phyloP scores from a whole-genome alignment of 371 early-diverging fungal species.

The Batrachochytrium dendrobatidis region DNA sequence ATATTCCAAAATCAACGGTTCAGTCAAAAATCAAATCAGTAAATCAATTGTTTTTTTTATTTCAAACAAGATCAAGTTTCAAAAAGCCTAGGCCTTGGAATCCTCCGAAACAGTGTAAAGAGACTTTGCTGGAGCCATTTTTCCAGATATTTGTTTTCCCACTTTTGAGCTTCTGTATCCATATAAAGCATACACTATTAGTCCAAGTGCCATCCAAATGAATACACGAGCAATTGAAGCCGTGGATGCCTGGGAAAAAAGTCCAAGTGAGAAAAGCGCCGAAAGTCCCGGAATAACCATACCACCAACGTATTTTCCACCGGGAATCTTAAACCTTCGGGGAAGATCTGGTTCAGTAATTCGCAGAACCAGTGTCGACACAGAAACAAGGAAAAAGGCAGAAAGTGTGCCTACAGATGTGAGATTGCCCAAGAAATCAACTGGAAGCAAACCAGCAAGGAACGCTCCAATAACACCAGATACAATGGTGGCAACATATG shows the following conservation, averaged over 20 bases:
- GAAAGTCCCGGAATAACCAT: conserved; percentile 55
- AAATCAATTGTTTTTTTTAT: too few species aligned
- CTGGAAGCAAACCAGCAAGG: conserved; percentile 68
- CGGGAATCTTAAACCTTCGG: conserved; percentile 74
- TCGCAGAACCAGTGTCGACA: conserved; percentile 68
- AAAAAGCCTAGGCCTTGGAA: too few species aligned
- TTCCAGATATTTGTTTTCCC: too few species aligned
- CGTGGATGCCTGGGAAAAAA: conserved; percentile 13
- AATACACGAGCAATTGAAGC: background rate
- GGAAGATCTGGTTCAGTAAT: conserved; percentile 62
- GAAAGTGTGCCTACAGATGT: conserved; percentile 80
- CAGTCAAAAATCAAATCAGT: too few species aligned
- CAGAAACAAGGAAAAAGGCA: conserved; percentile 73
- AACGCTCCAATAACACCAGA: conserved; percentile 62
- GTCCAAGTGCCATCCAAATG: background rate
- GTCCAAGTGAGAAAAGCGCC: conserved; percentile 47
- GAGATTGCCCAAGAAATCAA: conserved; percentile 75
- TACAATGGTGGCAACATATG: conserved; percentile 61
- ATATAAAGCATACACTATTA: too few species aligned
- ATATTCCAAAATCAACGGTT: too few species aligned
- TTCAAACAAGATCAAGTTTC: too few species aligned
- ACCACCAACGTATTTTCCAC: conserved; percentile 41
- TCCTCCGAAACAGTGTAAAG: too few species aligned
- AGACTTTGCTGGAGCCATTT: too few species aligned
- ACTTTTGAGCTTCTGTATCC: too few species aligned